Conservation (phyloP, 1,139 yeast species). For the Torulaspora pretoriensis region DNA sequence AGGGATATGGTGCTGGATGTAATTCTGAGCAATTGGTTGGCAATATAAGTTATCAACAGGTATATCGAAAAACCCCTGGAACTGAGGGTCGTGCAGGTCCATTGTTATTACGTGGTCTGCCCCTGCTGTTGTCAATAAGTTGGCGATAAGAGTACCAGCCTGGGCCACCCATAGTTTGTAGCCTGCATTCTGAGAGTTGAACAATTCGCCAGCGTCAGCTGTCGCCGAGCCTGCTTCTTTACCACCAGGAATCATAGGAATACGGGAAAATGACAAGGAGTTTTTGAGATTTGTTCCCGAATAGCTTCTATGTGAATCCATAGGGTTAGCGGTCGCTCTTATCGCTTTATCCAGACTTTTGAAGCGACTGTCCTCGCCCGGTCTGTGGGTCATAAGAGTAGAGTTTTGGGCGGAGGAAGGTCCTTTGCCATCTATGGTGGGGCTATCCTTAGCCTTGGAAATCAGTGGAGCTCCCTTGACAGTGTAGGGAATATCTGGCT, state of each 20-base stretch:
- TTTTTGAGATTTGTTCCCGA: constrained; percentile 15
- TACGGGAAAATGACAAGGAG: constrained; percentile 30
- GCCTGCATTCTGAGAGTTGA: constrained; percentile 49
- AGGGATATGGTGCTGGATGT: constrained; percentile 69
- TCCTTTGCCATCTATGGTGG: constrained; percentile 51
- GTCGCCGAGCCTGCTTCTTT: constrained; percentile 25
- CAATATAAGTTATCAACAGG: constrained; percentile 91
- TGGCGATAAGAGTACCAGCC: constrained; percentile 89
- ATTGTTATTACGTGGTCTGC: constrained; percentile 95
- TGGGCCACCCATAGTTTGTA: constrained; percentile 96
- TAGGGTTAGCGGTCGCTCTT: constrained; percentile 15
- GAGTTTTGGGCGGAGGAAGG: constrained; percentile 10
- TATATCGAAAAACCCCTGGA: constrained; percentile 87
- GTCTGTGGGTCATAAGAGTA: constrained; percentile 24
- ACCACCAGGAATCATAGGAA: constrained; percentile 37
- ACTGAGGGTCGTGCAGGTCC: constrained; percentile 96
- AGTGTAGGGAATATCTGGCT: constrained; percentile 90
- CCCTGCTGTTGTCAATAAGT: constrained; percentile 85
- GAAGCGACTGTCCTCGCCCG: constrained; percentile 25
- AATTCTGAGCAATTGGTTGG: constrained; percentile 77
- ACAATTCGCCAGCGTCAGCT: constrained; percentile 31
- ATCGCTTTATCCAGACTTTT: constrained; percentile 23
- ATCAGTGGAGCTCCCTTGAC: constrained; percentile 59
- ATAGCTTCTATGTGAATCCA: constrained; percentile 2
- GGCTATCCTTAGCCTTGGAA: constrained; percentile 43